Percentiles rank a stretch among this genome's conserved stretches.
phyloP scores from a whole-genome alignment of 768 basidiomycete genomes.

The Amyloporia xantha region DNA sequence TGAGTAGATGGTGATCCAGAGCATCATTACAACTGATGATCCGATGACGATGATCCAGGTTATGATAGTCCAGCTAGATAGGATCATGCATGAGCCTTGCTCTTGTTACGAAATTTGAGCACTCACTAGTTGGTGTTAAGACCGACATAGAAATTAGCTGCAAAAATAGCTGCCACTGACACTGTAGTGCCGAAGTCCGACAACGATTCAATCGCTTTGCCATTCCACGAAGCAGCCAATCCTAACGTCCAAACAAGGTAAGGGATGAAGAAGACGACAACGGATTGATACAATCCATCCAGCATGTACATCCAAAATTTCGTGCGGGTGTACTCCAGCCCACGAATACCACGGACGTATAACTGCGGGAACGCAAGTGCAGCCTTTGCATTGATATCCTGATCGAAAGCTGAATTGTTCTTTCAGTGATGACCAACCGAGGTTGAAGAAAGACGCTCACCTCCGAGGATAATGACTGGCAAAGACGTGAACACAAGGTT shows the following conservation, averaged over 20 bases:
- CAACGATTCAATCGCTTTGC: slow-evolving; percentile 69
- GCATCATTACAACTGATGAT: slow-evolving; percentile 71
- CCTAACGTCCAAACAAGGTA: slow-evolving; percentile 68
- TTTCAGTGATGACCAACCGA: background rate
- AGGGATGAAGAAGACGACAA: slow-evolving; percentile 80
- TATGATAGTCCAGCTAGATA: slow-evolving; percentile 67
- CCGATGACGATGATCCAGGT: slow-evolving; percentile 79
- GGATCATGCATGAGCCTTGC: background rate
- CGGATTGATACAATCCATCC: slow-evolving; percentile 92
- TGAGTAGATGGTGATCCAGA: slow-evolving; percentile 90
- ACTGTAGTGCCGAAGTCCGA: slow-evolving; percentile 91
- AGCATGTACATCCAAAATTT: slow-evolving; percentile 96
- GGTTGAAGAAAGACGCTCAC: slow-evolving; percentile 30
- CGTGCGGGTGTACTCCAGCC: slow-evolving; percentile 83
- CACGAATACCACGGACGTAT: slow-evolving; percentile 91
- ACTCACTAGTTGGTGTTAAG: slow-evolving; percentile 84
- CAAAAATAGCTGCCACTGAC: slow-evolving; percentile 77
- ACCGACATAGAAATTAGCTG: slow-evolving; percentile 88
- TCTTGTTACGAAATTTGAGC: background rate
- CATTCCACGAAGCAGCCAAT: slow-evolving; percentile 57
- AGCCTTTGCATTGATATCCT: slow-evolving; percentile 87
- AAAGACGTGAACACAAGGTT: slow-evolving; percentile 92
- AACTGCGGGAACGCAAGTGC: slow-evolving; percentile 91
- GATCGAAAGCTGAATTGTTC: slow-evolving; percentile 72
- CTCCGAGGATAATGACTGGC: slow-evolving; percentile 86